phyloP scores from a whole-genome alignment of 441 rosid species.

The Adansonia madagascariensis region DNA sequence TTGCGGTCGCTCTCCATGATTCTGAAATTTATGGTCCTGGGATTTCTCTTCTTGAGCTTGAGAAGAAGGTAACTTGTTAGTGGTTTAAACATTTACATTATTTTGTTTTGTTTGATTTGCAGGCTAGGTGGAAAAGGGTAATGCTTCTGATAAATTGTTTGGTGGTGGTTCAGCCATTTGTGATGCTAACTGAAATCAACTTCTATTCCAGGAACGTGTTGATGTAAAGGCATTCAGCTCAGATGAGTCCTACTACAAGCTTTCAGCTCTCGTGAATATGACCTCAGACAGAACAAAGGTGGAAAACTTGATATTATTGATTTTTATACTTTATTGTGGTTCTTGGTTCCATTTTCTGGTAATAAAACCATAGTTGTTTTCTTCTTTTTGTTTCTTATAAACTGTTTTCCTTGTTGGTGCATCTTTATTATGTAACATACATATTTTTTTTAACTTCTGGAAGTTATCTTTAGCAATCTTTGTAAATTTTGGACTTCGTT shows the following conservation, averaged over 20 bases:
- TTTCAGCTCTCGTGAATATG: conserved; percentile 85
- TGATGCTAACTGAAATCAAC: conserved; percentile 29
- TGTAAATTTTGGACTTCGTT: conserved; percentile 16
- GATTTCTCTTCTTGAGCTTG: conserved; percentile 95
- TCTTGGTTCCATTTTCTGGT: conserved; percentile 21
- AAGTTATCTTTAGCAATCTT: conserved; percentile 4
- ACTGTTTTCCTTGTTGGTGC: background rate
- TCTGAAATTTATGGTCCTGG: conserved; percentile 90
- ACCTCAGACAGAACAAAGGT: conserved; percentile 99
- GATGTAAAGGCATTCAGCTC: conserved; percentile 83
- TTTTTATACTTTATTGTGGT: conserved; percentile 13
- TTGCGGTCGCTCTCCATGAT: conserved; percentile 79
- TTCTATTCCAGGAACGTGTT: conserved; percentile 79
- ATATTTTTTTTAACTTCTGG: background rate
- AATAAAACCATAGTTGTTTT: conserved; percentile 10
- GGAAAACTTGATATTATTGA: conserved; percentile 22
- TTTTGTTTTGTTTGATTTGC: conserved; percentile 17
- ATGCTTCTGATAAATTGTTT: conserved; percentile 21
- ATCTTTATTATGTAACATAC: background rate
- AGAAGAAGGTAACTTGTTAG: conserved; percentile 76
- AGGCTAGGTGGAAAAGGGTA: conserved; percentile 17
- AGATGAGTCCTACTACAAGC: conserved; percentile 83
- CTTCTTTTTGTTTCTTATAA: background rate
- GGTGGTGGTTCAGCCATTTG: conserved; percentile 24
- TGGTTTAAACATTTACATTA: background rate